Percentiles rank a stretch among this genome's conserved stretches.
phyloP scores from a whole-genome alignment of 2,329 filamentous ascomycete species.

The Neocucurbitaria cava region DNA sequence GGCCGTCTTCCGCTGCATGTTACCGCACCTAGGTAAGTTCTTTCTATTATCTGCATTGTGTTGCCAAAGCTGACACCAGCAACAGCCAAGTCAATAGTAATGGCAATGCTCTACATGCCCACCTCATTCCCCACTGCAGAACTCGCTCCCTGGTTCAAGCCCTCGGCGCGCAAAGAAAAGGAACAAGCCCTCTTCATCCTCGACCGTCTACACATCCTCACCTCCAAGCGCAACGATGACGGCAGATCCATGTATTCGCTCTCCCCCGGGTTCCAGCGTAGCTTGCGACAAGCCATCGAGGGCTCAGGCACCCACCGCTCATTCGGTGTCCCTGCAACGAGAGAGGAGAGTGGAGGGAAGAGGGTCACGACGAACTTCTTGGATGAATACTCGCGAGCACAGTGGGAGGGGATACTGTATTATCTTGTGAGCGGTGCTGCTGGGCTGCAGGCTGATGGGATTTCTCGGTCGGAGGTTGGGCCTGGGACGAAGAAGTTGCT shows the following conservation, averaged over 20 bases:
- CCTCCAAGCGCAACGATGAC: conserved; percentile 60
- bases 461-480: conserved; percentile 57
- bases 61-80: conserved; percentile 6
- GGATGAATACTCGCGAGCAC: conserved; percentile 82
- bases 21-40: conserved; percentile 79
- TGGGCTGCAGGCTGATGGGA: conserved; percentile 37
- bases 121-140: conserved; percentile 78
- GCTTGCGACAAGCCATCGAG: conserved; percentile 84
- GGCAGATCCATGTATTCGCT: conserved; percentile 77
- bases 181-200: conserved; percentile 85
- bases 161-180: conserved; percentile 73
- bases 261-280: conserved; percentile 80
- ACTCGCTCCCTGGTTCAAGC: conserved; percentile 84
- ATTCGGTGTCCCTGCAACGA: conserved; percentile 83
- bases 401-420: conserved; percentile 96
- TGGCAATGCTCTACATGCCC: conserved; percentile 92
- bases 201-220: conserved; percentile 84
- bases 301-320: conserved; percentile 85
- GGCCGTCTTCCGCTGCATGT: conserved; percentile 96
- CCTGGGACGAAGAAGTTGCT: conserved; percentile 82
- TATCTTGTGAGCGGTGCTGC: conserved; percentile 87
- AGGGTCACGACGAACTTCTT: conserved; percentile 75
- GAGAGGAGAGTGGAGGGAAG: conserved; percentile 65
- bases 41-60: not conserved
- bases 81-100: conserved; percentile 90